Evolutionary conservation across 2,329 filamentous ascomycete species (phyloP), one percentile per base, ranked within the genome.

Genomic region (Microsporum canis): DNA sequence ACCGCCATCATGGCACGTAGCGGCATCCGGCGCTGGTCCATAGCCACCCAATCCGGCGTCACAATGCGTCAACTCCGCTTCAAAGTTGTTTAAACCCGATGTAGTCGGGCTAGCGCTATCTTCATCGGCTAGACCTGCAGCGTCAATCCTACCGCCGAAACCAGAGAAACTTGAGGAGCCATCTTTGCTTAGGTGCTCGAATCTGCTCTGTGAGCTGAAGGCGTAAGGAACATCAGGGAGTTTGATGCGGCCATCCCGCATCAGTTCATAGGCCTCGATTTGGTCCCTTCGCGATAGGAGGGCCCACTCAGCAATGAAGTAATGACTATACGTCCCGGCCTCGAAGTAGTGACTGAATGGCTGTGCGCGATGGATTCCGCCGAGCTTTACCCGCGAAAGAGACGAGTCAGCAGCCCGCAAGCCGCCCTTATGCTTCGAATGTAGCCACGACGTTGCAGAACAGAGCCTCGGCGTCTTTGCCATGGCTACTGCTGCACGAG

Each of bases 301-400:
- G 1, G 62, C 66, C 67, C 67, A 68, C 10, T 60, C 36, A 2
- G 67, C 66, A 17, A 63, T 59, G 41, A 68, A 68, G 59, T 60
- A 68, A 36, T 63, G 56, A n/a, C 63, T 60, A 57, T 65, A 66
- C 2, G 51, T 59, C n/a, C 68, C 70, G 38, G 67, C 66, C 36
- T 76, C 73, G 60, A 71, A 76, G 61, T 69, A 65, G 62, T 76
- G 74, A 56, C 73, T 75, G 61, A 71, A 74, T 1, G 63, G 63
- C 41, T 78, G 75, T 1, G 75, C 75, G 34, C 76, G 71, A 61
- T 77, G 72, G 62, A 78, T 75, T 23, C 76, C 74, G 31, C 74
- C 75, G 1, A 77, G 68, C 59, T 74, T 76, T 55, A 75, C 62
- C n/a, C 73, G 68, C 49, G 70, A 68, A 17, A 63, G 47, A 23